These are phyloP conservation scores for Picea sitchensis DNA, from an alignment of 75 land plant species.

Conservation along the genomic window DNA sequence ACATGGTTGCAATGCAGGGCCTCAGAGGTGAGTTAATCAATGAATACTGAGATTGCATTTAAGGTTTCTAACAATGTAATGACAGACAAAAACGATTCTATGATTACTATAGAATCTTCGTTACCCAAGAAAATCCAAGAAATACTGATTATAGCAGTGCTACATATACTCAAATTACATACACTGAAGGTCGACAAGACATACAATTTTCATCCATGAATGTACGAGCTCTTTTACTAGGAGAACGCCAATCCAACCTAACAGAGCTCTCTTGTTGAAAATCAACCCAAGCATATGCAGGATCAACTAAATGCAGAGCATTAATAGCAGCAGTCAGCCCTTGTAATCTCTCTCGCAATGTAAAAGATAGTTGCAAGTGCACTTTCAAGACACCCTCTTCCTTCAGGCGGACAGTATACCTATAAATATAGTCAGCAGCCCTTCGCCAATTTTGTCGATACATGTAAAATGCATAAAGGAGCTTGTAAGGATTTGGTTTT, in stretches of 20 bases:
- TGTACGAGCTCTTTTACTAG: slow-evolving; percentile 50
- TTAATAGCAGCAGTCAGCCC: slow-evolving; percentile 78
- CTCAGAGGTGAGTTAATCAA: too few relatives aligned
- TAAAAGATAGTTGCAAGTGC: slow-evolving; percentile 14
- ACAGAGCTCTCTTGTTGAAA: slow-evolving; percentile 13
- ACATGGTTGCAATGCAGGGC: too few relatives aligned
- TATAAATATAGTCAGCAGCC: slow-evolving; percentile 89
- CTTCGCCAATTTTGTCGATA: slow-evolving; percentile 78
- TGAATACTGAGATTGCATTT: too few relatives aligned
- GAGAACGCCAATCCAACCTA: slow-evolving; percentile 32
- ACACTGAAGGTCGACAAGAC: not conserved
- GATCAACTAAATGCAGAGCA: slow-evolving; percentile 80
- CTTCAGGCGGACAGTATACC: slow-evolving; percentile 52
- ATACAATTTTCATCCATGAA: slow-evolving; percentile 34
- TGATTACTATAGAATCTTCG: too few relatives aligned
- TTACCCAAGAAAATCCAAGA: too few relatives aligned
- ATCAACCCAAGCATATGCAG: slow-evolving; percentile 87
- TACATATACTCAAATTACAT: not conserved
- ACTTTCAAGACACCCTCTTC: slow-evolving; percentile 41
- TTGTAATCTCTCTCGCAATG: slow-evolving; percentile 64
- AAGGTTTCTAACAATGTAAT: too few relatives aligned
- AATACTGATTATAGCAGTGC: too few relatives aligned
- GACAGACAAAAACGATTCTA: too few relatives aligned
- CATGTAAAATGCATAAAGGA: slow-evolving; percentile 87
- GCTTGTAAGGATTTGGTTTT: slow-evolving; percentile 73